Base-by-base conservation (phyloP, 805 yeast genomes). In the Candida caryicola region DNA sequence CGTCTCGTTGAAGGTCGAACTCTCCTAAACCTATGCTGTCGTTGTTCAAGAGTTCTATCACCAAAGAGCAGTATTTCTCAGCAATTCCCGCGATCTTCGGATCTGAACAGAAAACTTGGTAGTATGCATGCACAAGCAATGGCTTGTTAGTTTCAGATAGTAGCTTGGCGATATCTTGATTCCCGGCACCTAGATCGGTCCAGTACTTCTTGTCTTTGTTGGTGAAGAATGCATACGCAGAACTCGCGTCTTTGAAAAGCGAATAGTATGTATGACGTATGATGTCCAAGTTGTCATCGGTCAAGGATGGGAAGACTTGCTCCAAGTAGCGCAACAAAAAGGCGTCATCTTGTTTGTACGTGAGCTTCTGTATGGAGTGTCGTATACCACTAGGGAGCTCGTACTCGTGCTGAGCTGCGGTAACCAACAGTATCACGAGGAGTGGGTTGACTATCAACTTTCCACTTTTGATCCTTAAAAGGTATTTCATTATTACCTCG, bases 381-480 rank as follows among this genome's bases (percentile, higher is more conserved):
- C 18, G 21, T 4, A 46, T 31, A 4, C 50, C 50, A 8, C 33
- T 36, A 28, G 25, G n/a, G 40, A 31, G 16, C 33, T 37, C 5
- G 10, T 21, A 21, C 10, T 7, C 10, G 10, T 7, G 10, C 10
- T 21, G 25, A 21, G 7, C 10, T 7, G 7, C 12, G 17, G 15
- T 12, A 29, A 35, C 19, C 1, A 50, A 19, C 8, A 39, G 21
- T 10, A 46, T 17, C 2, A 47, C 43, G 17, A 50, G 39, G 3
- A 38, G 17, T 7, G 57, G 54, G 26, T 47, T 38, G 6, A 51
- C 27, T 15, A 45, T 17, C 10, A 51, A 34, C 4, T 36, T 29
- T 10, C 47, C 49, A 16, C 31, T 28, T 31, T 43, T 46, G 34
- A 46, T 34, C 16, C 50, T 31, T 3, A 32, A 32, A 18, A 41